Base-by-base conservation (phyloP, 1,139 yeast genomes). In the Lodderomyces oxycetoniae region DNA sequence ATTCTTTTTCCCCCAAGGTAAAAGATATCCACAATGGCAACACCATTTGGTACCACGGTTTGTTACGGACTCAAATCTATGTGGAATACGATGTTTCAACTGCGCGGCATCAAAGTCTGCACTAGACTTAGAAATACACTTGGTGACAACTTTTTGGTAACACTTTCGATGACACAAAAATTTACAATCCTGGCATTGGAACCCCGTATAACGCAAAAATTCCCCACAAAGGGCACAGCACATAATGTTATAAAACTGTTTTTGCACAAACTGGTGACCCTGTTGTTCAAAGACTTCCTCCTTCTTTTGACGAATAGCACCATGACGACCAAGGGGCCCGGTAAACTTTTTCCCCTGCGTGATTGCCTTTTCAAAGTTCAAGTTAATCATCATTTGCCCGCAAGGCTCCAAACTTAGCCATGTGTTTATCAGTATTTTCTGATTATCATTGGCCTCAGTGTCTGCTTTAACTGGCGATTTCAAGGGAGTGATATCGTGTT, bases 31-130 rank as follows among this genome's bases (percentile, higher is more conserved):
- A 71, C 98, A 91, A 55, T 91, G 98, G 51, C 97, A 91, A 61
- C 98, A 91, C 98, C 98, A 91, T 53, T 89, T 89, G 4, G 98
- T 94, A 49, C 96, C 94, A 63, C 89, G 83, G 54, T 91, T 91
- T 14, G 94, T 75, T 20, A 80, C 75, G 16, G 93, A 89, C 46
- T 86, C 96, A 56, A 89, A 89, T 53, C 96, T 78, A 57, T 91
- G 98, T 26, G 98, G 98, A 48, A 91, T 91, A 47, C 95, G 85
- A 55, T 91, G 97, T 52, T 91, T 91, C 57, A 91, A 75, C 57
- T 86, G 88, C 34, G 93, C 85, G 52, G 88, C 97, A 55, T 83
- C 94, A 31, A 75, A 64, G 47, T 87, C 96, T n/a, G 85, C 76
- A 45, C 86, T 78, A 10, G 95, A 80, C 53, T 84, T 86, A 10